Percentiles rank a stretch among this genome's conserved stretches.
Conservation (phyloP, 768 basidiomycete species). For the Serendipita sp. region DNA sequence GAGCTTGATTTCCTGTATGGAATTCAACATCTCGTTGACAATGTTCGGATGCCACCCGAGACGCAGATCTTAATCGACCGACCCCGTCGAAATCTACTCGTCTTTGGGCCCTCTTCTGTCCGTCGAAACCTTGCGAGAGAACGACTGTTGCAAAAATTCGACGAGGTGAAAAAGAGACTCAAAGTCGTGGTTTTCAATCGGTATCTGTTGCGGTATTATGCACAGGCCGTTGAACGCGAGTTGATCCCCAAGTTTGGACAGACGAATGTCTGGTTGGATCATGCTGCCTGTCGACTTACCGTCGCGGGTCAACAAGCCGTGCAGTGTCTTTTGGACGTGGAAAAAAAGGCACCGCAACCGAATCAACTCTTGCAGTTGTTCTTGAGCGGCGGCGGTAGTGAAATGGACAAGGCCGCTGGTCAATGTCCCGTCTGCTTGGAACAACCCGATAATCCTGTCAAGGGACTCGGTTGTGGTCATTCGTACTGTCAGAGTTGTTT, state of each 20-base stretch:
- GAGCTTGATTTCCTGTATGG: background rate
- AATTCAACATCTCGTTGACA: background rate
- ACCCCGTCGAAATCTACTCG: background rate
- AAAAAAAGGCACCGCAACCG: background rate
- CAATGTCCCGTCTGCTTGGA: background rate
- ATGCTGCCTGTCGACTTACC: background rate
- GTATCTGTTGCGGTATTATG: background rate
- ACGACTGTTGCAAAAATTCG: background rate
- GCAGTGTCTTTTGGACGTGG: background rate
- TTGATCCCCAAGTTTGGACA: background rate
- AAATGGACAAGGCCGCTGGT: background rate
- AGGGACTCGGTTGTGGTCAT: background rate
- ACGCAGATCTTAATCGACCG: background rate
- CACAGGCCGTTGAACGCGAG: background rate
- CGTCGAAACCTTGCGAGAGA: background rate
- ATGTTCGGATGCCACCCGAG: background rate
- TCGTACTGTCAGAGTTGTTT: background rate
- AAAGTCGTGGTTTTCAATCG: background rate
- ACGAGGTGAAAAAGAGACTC: background rate
- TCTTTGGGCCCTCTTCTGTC: background rate
- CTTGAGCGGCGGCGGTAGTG: background rate
- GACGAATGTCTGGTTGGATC: background rate
- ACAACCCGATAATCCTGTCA: background rate
- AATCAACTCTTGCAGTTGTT: background rate
- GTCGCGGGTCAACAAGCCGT: background rate